phyloP scores from a whole-genome alignment of 371 early-diverging fungal genomes.

The Actinomortierella wolfii region DNA sequence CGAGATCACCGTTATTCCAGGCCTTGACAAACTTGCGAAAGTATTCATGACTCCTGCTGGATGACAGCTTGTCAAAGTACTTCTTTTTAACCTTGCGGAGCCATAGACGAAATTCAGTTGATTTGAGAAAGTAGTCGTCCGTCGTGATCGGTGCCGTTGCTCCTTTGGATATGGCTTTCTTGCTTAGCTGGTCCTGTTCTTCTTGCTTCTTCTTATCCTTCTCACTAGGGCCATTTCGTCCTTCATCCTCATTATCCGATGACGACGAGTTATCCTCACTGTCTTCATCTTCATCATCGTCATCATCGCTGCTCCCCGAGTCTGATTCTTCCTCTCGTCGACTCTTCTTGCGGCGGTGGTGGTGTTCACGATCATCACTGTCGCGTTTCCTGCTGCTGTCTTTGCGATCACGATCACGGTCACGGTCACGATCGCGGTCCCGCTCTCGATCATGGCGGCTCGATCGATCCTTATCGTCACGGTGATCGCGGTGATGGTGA shows the following conservation, averaged over 20 bases:
- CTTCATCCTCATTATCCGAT: no score
- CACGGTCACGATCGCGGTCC: conserved; percentile 2
- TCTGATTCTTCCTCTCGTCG: conserved; percentile 5
- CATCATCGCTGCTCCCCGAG: conserved; percentile 15
- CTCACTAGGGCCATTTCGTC: no score
- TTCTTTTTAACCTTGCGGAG: conserved; percentile 71
- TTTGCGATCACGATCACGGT: conserved; percentile 5
- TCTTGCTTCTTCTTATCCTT: no score
- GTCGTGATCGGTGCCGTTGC: conserved; percentile 40
- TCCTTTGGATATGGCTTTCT: conserved; percentile 31
- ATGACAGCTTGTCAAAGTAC: conserved; percentile 75
- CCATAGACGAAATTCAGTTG: conserved; percentile 85
- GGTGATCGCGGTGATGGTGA: background rate
- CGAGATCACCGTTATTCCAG: conserved; percentile 73
- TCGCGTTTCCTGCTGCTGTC: conserved; percentile 15
- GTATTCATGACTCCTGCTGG: conserved; percentile 69
- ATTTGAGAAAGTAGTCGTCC: conserved; percentile 79
- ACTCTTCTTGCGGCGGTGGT: conserved; percentile 1
- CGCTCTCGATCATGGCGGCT: background rate
- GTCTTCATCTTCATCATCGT: conserved; percentile 1
- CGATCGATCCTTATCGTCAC: background rate
- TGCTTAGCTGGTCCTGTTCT: conserved; percentile 10
- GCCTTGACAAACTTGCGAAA: conserved; percentile 80
- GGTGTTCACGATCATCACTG: conserved; percentile 6
- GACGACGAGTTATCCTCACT: conserved; percentile 12